phyloP scores from a whole-genome alignment of 805 yeast genomes.

The Teunomyces stri region DNA sequence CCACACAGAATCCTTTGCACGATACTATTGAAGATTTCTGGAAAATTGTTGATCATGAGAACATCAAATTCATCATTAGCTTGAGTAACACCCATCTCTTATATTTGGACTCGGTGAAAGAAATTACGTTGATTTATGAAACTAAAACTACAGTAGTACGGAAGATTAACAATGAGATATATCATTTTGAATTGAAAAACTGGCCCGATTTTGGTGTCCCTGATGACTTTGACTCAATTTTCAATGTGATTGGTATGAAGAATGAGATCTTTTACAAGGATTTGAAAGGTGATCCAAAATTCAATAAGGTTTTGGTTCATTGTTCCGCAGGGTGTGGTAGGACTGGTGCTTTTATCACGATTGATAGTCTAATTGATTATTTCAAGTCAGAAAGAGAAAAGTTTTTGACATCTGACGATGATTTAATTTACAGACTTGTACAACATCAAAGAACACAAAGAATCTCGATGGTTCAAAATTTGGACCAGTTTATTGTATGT shows the following conservation, averaged over 20 bases:
- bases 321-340: constrained; percentile 33
- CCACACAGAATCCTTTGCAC: constrained; percentile 45
- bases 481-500: constrained; percentile 71
- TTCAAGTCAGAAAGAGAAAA: constrained; percentile 7
- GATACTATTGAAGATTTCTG: constrained; percentile 45
- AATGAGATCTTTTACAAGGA: constrained; percentile 20
- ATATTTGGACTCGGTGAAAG: constrained; percentile 14
- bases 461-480: constrained; percentile 80
- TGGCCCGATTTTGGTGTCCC: constrained; percentile 53
- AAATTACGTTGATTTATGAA: constrained; percentile 5
- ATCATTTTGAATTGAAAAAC: constrained; percentile 39
- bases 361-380: constrained; percentile 21
- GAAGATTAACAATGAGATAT: constrained; percentile 18
- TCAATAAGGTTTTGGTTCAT: constrained; percentile 20
- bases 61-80: constrained; percentile 35
- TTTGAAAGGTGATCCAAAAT: neutral
- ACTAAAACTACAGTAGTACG: constrained; percentile 7
- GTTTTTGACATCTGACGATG: constrained; percentile 29
- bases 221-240: constrained; percentile 24
- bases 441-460: constrained; percentile 70
- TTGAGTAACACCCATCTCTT: constrained; percentile 26
- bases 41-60: constrained; percentile 35
- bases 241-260: constrained; percentile 33
- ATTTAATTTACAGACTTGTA: constrained; percentile 61
- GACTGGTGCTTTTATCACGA: constrained; percentile 28